Evolutionary conservation across 1,139 yeast genomes (phyloP), one percentile per base, ranked within the genome.

Genomic region (Blastobotrys buckinghamii): DNA sequence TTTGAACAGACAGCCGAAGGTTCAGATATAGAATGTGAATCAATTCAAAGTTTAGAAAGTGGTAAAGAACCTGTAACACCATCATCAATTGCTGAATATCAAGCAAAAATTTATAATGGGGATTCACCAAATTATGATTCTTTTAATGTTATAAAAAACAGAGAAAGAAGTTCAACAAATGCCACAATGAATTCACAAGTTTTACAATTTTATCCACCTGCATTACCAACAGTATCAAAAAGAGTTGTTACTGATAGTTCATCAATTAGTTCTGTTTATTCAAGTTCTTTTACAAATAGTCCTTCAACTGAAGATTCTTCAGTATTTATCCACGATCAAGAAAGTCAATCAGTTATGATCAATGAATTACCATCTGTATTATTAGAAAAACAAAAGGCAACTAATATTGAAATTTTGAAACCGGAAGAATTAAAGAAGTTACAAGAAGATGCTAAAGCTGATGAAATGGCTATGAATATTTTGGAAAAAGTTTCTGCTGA

Each of bases 401-500:
- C 12, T 8, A 12, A n/a, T 5, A 30, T 16, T 15, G 17, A 13
- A 6, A 10, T 10, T 19, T 2, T 45, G 43, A 29, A 20, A 2
- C 39, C 44, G 6, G 40, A 30, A 6, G 48, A 33, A 29, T 8
- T 45, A 35, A 22, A 32, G 19, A 45, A 45, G 32, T 24, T 40
- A 20, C 45, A 48, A 44, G 43, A 50, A 37, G 66, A 62, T 30
- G 63, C 57, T 26, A 52, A 48, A 29, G 69, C 68, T 20, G 70
- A 66, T 49, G 64, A 61, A 45, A 63, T 66, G 62, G 70, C 70
- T 20, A 61, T 61, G 60, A 52, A 58, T 36, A 66, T 66, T 44
- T 53, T 66, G 45, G 67, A 58, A 47, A 59, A 58, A 49, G 64
- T 64, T 22, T 55, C 56, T 38, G 62, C 61, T 19, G 59, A 60